These are phyloP conservation scores for Schizochytrium sp. DNA, from an alignment of 108 stramenopile species.

Conservation along the genomic window DNA sequence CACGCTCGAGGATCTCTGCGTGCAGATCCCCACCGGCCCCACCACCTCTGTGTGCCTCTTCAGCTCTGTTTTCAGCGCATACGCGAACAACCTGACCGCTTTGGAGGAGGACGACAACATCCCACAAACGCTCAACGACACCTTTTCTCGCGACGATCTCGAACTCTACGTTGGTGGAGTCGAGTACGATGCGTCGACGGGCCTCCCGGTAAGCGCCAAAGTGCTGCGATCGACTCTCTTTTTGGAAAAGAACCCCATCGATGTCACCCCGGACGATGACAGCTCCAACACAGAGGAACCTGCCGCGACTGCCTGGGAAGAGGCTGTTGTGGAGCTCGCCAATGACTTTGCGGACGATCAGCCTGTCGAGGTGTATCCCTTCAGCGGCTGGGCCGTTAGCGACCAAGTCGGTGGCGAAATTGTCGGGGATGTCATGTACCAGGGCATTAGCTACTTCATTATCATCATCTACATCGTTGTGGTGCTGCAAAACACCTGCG, in stretches of 20 bases:
- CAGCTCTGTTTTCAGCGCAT: neutral
- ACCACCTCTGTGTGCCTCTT: neutral
- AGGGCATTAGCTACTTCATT: neutral
- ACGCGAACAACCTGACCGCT: neutral
- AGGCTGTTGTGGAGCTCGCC: neutral
- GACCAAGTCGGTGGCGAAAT: neutral
- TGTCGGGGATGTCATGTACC: neutral
- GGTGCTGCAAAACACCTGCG: neutral
- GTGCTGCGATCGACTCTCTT: neutral
- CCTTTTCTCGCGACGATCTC: neutral
- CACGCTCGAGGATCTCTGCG: neutral
- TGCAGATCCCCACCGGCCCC: neutral
- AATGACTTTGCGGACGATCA: neutral
- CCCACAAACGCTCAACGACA: neutral
- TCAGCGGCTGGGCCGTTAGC: neutral
- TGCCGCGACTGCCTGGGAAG: conserved; percentile 2
- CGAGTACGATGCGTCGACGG: neutral
- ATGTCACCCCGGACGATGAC: neutral
- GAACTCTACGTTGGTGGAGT: neutral
- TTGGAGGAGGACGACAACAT: neutral
- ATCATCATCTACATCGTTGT: neutral
- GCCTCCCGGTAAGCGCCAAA: neutral
- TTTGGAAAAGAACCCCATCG: neutral
- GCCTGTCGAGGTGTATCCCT: neutral
- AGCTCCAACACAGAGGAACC: neutral